Base-by-base conservation (phyloP, 1,139 yeast genomes). In the Geotrichum klebahnii region DNA sequence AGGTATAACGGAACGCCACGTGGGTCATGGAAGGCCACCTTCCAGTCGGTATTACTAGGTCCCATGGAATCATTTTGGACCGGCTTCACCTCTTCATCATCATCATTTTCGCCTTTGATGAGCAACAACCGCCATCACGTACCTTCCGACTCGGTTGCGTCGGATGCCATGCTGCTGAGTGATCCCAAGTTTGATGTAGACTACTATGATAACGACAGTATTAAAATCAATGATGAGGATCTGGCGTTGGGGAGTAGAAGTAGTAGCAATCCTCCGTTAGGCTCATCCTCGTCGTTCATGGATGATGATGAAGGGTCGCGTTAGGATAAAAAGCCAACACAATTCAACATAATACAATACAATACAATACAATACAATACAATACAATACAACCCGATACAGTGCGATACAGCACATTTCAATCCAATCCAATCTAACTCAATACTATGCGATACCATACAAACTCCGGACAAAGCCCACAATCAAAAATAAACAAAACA, bases 61-160 rank as follows among this genome's bases (percentile, higher is more conserved):
- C 60, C 66, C 6, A 55, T 61, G 20, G 69, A 66, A 44, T 55
- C 59, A n/a, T 67, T 67, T 56, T 67, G 71, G 71, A 67, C 82
- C 26, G 86, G 84, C 63, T 82, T 52, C 28, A 46, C 47, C 12
- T 49, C 55, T 2, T 22, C 44, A 12, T 23, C 34, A 12, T 19
- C 40, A 32, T 26, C 44, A 32, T 24, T 28, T 29, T 28, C 37
- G 17, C 24, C 42, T 10, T 31, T 31, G 10, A 12, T 38, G 42
- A 38, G 22, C 31, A 38, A 31, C 19, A 10, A 31, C n/a, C 34
- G 34, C 14, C 12, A 31, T 31, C 34, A 31, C 16, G 34, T 10
- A 5, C 34, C 34, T 10, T 31, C 34, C 8, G 34, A 31, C 16
- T 31, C 34, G 5, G 16, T 31, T n/a, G 34, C 34, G n/a, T 31